Base-by-base conservation (phyloP, 176 grass and related monocot genomes). In the Zizania latifolia region DNA sequence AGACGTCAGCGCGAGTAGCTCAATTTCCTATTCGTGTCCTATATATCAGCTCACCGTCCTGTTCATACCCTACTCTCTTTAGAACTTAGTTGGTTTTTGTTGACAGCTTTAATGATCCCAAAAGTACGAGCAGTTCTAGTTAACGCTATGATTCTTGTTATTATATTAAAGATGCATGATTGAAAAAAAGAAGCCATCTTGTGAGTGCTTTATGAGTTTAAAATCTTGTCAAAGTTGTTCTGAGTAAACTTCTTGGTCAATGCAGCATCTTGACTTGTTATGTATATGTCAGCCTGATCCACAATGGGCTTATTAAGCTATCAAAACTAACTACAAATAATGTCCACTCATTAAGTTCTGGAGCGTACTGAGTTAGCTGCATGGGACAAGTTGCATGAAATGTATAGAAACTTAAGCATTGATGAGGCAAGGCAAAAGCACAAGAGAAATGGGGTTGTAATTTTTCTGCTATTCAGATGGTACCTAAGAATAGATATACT, bases 401-500 rank as follows among this genome's bases (percentile, higher is more conserved):
- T 67, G 29, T 31, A 8, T 80, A 71, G 36, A 75, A 69, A 46
- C 39, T 53, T 75, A 58, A 38, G 53, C 54, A 54, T 10, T 75
- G 70, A 69, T 13, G 51, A 80, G 40, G 34, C 34, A 36, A 36
- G 32, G 3, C 48, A 72, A 60, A 68, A 40, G 38, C 36, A 74
- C 7, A 4, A 69, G 23, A 22, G 63, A 71, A 30, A 77, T 36
- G 24, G 48, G 51, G 2, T 14, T 65, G 31, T 65, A 58, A 45
- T 77, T 71, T 71, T 77, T 65, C 21, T 36, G 5, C 46, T 70
- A 41, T 65, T 26, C 50, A 28, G 45, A 87, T 55, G 22, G 48
- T 55, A 41, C 85, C 59, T 78, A 60, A 65, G 41, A 74, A 84
- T 65, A 75, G 17, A 31, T 12, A 55, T 58, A 75, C 22, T 74